Evolutionary conservation across 306 rosid genomes (phyloP).

Genomic region (Sindora glabra): DNA sequence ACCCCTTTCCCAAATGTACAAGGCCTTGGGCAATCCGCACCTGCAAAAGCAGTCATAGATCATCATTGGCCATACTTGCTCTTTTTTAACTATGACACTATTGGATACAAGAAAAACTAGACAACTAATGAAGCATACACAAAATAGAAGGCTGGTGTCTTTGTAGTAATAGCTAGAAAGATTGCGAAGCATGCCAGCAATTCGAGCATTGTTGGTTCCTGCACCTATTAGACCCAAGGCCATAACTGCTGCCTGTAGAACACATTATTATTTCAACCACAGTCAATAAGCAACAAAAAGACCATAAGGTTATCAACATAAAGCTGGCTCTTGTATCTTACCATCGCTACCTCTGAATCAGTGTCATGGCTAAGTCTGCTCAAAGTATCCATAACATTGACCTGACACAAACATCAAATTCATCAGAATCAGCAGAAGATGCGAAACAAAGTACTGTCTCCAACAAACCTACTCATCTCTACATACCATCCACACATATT

Average conservation of each 20-base stretch:
- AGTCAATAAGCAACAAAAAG: conserved; percentile 7
- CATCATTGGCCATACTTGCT: conserved; percentile 8
- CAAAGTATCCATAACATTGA: conserved; percentile 93
- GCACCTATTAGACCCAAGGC: conserved; percentile 91
- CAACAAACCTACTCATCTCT: background rate
- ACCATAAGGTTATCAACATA: background rate
- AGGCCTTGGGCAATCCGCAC: conserved; percentile 99
- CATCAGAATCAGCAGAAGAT: no score
- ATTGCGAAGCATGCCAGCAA: conserved; percentile 97
- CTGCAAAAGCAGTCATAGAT: conserved; percentile 33
- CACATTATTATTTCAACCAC: conserved; percentile 11
- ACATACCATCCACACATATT: background rate
- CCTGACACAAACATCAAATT: conserved; percentile 46
- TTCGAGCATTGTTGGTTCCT: conserved; percentile 97
- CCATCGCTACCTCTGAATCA: conserved; percentile 99
- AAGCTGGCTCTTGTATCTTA: conserved; percentile 22
- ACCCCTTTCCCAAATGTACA: conserved; percentile 97
- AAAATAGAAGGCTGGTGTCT: conserved; percentile 91
- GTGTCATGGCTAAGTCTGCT: conserved; percentile 96
- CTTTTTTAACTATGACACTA: no score
- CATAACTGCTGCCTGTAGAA: conserved; percentile 84
- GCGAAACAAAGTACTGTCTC: background rate
- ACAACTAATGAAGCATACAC: conserved; percentile 48
- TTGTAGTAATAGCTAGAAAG: conserved; percentile 97
- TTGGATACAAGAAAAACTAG: no score